Percentiles rank a stretch among this genome's conserved stretches.
Conservation (phyloP, 371 early-diverging fungal genomes). For the Choanephora cucurbitarum region DNA sequence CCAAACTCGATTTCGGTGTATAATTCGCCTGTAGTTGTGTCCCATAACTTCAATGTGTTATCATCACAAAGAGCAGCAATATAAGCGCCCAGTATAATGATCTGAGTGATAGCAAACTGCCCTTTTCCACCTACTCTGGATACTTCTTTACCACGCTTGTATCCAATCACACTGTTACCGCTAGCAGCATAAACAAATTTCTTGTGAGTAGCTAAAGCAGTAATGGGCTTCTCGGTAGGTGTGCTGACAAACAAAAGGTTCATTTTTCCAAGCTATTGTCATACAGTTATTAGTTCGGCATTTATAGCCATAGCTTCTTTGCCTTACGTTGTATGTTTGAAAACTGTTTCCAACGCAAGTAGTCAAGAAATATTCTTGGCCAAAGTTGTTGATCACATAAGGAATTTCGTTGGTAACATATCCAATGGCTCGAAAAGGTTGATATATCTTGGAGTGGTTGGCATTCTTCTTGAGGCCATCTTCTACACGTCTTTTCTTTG, state of each 20-base stretch:
- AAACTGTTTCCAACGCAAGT: slow-evolving; percentile 84
- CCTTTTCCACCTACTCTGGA: slow-evolving; percentile 36
- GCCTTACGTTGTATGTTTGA: slow-evolving; percentile 78
- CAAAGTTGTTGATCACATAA: slow-evolving; percentile 78
- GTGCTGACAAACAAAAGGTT: slow-evolving; percentile 64
- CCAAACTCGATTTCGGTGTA: slow-evolving; percentile 81
- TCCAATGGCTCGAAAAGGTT: slow-evolving; percentile 89
- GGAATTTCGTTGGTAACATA: slow-evolving; percentile 83
- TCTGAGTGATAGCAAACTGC: slow-evolving; percentile 38
- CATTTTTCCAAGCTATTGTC: slow-evolving; percentile 40
- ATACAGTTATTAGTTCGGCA: background rate
- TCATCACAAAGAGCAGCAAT: slow-evolving; percentile 81
- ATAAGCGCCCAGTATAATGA: slow-evolving; percentile 76
- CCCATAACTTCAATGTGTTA: slow-evolving; percentile 80
- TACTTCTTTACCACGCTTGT: slow-evolving; percentile 77
- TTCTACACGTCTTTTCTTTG: slow-evolving; percentile 28
- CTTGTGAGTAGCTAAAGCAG: slow-evolving; percentile 69
- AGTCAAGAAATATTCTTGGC: slow-evolving; percentile 79
- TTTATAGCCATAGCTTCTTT: background rate
- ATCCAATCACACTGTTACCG: slow-evolving; percentile 65
- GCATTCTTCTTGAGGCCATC: slow-evolving; percentile 9
- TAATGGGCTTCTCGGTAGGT: slow-evolving; percentile 68
- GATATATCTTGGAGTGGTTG: slow-evolving; percentile 64
- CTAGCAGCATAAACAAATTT: slow-evolving; percentile 79
- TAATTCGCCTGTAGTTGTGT: slow-evolving; percentile 67